phyloP scores from a whole-genome alignment of 768 basidiomycete species.

The Mrakia frigida region DNA sequence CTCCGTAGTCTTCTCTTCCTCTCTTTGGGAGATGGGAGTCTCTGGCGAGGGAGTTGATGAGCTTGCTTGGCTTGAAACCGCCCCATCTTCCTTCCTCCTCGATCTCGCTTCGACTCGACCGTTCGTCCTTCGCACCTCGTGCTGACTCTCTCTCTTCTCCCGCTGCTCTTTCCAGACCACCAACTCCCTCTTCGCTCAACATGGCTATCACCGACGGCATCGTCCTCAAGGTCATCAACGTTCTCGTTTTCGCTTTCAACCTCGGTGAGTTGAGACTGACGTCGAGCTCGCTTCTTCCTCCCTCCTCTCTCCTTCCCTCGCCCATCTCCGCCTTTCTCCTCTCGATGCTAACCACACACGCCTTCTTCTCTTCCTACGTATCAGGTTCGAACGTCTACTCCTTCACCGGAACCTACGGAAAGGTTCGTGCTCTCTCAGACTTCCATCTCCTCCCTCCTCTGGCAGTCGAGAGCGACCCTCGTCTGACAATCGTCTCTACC shows the following conservation, averaged over 20 bases:
- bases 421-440: neutral
- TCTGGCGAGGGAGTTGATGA: too few species aligned
- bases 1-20: too few species aligned
- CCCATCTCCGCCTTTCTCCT: neutral
- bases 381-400: conserved; percentile 12
- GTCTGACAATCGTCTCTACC: too few species aligned
- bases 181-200: neutral
- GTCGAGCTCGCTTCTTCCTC: neutral
- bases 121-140: too few species aligned
- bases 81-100: too few species aligned
- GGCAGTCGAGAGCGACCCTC: too few species aligned
- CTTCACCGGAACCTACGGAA: conserved; percentile 10
- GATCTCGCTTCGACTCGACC: too few species aligned
- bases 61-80: too few species aligned
- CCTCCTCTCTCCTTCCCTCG: conserved; percentile 1
- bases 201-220: conserved; percentile 27
- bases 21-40: too few species aligned
- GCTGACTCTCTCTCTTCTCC: neutral
- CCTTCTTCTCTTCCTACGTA: neutral
- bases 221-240: conserved; percentile 27
- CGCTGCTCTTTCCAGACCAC: neutral
- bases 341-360: neutral
- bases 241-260: conserved; percentile 12
- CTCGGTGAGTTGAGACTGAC: neutral
- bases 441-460: neutral